Evolutionary conservation across 2,329 filamentous ascomycete genomes (phyloP).

Genomic region (Pseudogymnoascus destructans): DNA sequence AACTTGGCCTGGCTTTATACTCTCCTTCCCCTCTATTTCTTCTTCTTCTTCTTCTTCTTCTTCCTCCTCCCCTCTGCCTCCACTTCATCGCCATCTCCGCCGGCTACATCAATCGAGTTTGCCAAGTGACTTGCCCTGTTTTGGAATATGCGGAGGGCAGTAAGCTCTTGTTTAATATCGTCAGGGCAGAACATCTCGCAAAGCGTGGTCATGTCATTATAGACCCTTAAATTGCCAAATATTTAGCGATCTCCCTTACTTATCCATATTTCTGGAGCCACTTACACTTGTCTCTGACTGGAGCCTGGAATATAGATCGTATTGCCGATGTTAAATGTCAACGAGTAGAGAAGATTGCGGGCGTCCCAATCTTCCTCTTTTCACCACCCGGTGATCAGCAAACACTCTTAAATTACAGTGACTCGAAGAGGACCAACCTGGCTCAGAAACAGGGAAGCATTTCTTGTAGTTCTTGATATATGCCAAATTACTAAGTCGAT

Average conservation of each 20-base stretch:
- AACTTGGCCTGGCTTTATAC: background rate
- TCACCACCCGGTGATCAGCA: background rate
- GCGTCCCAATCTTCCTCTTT: constrained; percentile 11
- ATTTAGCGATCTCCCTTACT: background rate
- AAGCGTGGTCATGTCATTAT: background rate
- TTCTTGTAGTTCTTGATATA: background rate
- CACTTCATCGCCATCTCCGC: background rate
- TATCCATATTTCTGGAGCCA: background rate
- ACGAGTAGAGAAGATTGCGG: constrained; percentile 11
- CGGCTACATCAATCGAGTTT: background rate
- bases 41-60: background rate
- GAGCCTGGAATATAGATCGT: background rate
- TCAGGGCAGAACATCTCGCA: background rate
- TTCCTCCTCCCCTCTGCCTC: background rate
- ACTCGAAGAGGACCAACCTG: background rate
- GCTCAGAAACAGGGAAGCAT: background rate
- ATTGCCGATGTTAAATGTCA: constrained; percentile 8
- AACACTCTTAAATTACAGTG: background rate
- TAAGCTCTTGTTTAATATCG: background rate
- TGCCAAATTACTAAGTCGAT: background rate
- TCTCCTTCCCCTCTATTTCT: background rate
- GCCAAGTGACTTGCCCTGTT: background rate
- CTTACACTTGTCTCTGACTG: background rate
- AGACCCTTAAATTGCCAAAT: background rate
- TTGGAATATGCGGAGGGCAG: background rate